These are phyloP conservation scores for Leptographium flavum DNA, from an alignment of 2,329 filamentous ascomycete species.

Conservation along the genomic window DNA sequence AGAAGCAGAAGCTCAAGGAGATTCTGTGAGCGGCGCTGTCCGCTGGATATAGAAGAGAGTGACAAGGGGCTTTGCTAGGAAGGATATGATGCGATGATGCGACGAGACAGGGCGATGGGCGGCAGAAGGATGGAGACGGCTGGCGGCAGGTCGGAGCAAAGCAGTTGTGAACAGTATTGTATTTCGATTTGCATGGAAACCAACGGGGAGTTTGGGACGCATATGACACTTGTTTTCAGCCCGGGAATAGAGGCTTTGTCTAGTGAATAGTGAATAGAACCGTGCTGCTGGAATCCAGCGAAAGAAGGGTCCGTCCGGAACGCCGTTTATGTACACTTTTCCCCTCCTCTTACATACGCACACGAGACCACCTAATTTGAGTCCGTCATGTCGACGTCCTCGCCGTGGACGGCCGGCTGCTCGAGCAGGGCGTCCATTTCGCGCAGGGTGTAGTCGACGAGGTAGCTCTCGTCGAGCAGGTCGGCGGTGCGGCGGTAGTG, in stretches of 20 bases:
- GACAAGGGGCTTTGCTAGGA: neutral
- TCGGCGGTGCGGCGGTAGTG: slow-evolving; percentile 87
- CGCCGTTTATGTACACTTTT: too few species aligned
- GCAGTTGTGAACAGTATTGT: neutral
- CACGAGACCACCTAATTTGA: neutral
- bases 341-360: too few species aligned
- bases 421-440: slow-evolving; percentile 80
- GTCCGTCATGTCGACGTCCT: slow-evolving; percentile 13
- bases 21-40: slow-evolving; percentile 46
- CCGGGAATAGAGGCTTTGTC: neutral
- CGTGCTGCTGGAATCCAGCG: too few species aligned
- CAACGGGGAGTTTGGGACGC: neutral
- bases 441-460: slow-evolving; percentile 82
- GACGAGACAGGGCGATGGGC: too few species aligned
- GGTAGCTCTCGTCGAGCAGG: slow-evolving; percentile 81
- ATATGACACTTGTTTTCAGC: neutral
- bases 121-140: too few species aligned
- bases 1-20: slow-evolving; percentile 70
- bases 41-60: neutral
- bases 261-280: neutral
- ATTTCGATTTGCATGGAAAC: slow-evolving; percentile 2
- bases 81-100: too few species aligned
- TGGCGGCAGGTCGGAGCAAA: too few species aligned
- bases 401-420: slow-evolving; percentile 23
- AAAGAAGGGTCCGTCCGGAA: too few species aligned